Evolutionary conservation across 2,329 filamentous ascomycete species (phyloP), one percentile per base, ranked within the genome.

Genomic region (Plectosphaerella cucumerina): DNA sequence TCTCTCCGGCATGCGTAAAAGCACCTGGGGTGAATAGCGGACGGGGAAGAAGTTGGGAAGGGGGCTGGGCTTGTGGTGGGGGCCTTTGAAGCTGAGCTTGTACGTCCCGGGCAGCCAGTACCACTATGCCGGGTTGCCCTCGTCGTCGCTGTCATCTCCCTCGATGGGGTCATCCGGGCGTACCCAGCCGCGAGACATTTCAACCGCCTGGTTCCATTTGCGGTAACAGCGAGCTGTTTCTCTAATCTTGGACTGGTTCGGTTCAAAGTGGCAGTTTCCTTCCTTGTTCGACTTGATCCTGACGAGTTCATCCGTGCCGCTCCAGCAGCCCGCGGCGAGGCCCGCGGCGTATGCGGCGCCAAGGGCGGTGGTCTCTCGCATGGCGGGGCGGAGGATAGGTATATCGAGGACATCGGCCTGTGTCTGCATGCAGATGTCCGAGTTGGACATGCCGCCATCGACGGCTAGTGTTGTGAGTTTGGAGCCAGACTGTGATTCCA

Each of bases 311-410:
- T 50, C 42, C 11, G 37, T 48, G 56, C 82, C 39, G 39, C 39
- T 80, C 89, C 90, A 96, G 33, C 93, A 82, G 43, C 81, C 85
- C 12, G 89, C 83, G 9, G 90, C 90, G 53, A 96, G 84, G n/a
- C 89, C 91, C 9, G 91, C 91, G 15, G 91, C 90, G 60, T 96
- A 93, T 45, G 91, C 91, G 14, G 91, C 90, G 22, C 91, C 91
- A 2, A 96, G 80, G 1, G 90, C 87, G 1, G 91, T 96, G 4
- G 90, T 95, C 73, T 96, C 91, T 51, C 89, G 86, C 91, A 96
- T 96, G 50, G 83, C 80, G 0, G 91, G 91, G 21, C 91, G 84
- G 66, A 92, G 84, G 53, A 96, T 87, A 23, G 86, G 87, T 59
- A 96, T 94, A 50, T 85, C 73, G 60, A 88, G 90, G 47, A 96